These are phyloP conservation scores for Trichodelitschia bisporula DNA, from an alignment of 495 filamentous ascomycete species.

Conservation along the genomic window DNA sequence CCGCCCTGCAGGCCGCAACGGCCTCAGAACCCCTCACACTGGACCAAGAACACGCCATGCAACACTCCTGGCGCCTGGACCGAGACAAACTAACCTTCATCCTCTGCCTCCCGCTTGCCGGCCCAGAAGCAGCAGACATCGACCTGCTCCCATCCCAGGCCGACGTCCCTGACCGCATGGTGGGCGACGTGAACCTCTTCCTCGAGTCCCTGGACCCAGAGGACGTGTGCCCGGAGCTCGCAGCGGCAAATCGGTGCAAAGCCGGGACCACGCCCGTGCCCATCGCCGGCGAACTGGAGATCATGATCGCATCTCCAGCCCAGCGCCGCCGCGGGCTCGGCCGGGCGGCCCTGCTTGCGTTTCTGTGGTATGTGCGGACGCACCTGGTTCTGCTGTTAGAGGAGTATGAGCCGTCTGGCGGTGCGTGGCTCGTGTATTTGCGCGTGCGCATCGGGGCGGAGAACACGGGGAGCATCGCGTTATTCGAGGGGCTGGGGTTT, in stretches of 20 bases:
- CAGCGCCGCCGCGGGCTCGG: conserved; percentile 42
- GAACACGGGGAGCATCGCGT: conserved; percentile 28
- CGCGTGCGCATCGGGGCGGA: conserved; percentile 33
- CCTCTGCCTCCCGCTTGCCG: conserved; percentile 21
- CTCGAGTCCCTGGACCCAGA: conserved; percentile 15
- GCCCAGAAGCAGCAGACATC: too few relatives aligned
- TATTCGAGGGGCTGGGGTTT: conserved; percentile 38
- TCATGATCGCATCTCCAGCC: conserved; percentile 52
- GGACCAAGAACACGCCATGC: conserved; percentile 66
- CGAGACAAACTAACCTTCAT: conserved; percentile 57
- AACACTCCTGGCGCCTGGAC: conserved; percentile 53
- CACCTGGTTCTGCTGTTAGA: conserved; percentile 25
- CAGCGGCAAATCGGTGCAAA: conserved; percentile 10
- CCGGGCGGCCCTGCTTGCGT: conserved; percentile 33
- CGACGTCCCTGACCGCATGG: conserved; percentile 24
- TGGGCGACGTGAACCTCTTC: conserved; percentile 79
- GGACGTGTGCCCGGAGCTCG: conserved; percentile 11
- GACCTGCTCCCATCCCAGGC: too few relatives aligned
- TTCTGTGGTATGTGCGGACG: conserved; percentile 36
- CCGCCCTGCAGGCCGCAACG: conserved; percentile 61
- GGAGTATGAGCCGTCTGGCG: too few relatives aligned
- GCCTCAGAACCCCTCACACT: conserved; percentile 62
- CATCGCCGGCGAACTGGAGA: conserved; percentile 51
- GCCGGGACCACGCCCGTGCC: conserved; percentile 2
- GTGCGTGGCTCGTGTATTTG: too few relatives aligned